These are phyloP conservation scores for Zopfia rhizophila DNA, from an alignment of 2,329 filamentous ascomycete species.

Conservation along the genomic window DNA sequence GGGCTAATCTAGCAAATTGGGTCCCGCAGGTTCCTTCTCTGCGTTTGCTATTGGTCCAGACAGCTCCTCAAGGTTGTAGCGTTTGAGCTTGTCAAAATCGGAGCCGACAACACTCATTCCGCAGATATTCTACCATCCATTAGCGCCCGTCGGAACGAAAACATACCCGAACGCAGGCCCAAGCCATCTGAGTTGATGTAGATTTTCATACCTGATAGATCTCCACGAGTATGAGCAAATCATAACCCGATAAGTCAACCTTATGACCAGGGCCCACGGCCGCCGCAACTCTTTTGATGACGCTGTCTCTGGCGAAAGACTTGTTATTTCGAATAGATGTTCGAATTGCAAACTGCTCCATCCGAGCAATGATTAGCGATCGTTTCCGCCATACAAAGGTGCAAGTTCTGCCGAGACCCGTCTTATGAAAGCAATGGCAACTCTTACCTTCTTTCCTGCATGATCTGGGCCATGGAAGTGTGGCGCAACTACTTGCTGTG, in stretches of 20 bases:
- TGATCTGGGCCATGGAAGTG: conserved; percentile 69
- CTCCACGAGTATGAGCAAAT: conserved; percentile 82
- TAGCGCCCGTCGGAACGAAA: conserved; percentile 28
- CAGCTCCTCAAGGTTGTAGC: conserved; percentile 81
- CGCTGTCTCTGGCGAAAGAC: conserved; percentile 71
- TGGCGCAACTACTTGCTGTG: conserved; percentile 68
- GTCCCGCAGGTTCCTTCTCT: conserved; percentile 19
- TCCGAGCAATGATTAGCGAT: conserved; percentile 29
- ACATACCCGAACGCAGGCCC: conserved; percentile 2
- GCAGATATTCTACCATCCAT: conserved; percentile 69
- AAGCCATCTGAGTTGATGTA: conserved; percentile 19
- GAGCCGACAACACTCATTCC: conserved; percentile 82
- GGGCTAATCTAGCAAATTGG: conserved; percentile 35
- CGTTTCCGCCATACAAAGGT: conserved; percentile 15
- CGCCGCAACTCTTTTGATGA: conserved; percentile 77
- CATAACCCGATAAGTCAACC: conserved; percentile 80
- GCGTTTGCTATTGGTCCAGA: conserved; percentile 63
- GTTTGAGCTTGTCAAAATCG: conserved; percentile 78
- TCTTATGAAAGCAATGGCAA: conserved; percentile 8
- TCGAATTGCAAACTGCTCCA: conserved; percentile 79
- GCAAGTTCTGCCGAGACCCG: conserved; percentile 17
- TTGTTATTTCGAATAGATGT: conserved; percentile 80
- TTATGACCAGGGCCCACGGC: conserved; percentile 74
- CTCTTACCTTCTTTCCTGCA: conserved; percentile 63
- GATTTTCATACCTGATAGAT: conserved; percentile 75